Percentiles rank a stretch among this genome's conserved stretches.
These are phyloP conservation scores for Pyrrhoderma noxium DNA, from an alignment of 1,284 basidiomycete species.

Conservation along the genomic window DNA sequence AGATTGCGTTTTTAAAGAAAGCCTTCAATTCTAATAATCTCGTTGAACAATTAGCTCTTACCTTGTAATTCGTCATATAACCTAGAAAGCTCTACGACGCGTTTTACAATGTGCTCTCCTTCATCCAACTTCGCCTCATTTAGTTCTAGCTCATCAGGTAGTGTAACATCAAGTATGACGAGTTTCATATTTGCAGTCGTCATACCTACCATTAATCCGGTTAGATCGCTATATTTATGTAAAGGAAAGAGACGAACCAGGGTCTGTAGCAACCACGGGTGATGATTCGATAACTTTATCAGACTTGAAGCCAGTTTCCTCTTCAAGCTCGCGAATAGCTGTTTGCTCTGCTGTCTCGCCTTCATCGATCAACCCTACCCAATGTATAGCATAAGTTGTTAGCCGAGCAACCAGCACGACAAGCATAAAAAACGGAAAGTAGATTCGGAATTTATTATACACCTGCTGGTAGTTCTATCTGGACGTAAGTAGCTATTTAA, in stretches of 20 bases:
- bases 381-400: neutral
- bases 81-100: constrained; percentile 61
- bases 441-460: constrained; percentile 5
- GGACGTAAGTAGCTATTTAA: constrained; percentile 2
- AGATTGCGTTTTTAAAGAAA: neutral
- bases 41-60: constrained; percentile 28
- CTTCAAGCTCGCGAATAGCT: constrained; percentile 80
- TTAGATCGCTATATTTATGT: neutral
- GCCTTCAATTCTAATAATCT: too few species aligned
- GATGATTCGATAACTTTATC: constrained; percentile 57
- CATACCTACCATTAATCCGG: constrained; percentile 49
- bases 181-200: constrained; percentile 79
- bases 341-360: constrained; percentile 70
- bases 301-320: constrained; percentile 86
- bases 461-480: constrained; percentile 77
- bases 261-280: constrained; percentile 68
- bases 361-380: constrained; percentile 71
- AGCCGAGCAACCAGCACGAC: neutral
- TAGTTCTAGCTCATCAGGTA: constrained; percentile 50
- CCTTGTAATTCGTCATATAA: constrained; percentile 60
- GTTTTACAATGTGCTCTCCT: constrained; percentile 76
- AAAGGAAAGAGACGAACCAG: constrained; percentile 43
- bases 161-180: constrained; percentile 54
- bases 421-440: neutral
- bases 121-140: constrained; percentile 65